Evolutionary conservation across 768 basidiomycete species (phyloP).

Genomic region (Suillus occidentalis): DNA sequence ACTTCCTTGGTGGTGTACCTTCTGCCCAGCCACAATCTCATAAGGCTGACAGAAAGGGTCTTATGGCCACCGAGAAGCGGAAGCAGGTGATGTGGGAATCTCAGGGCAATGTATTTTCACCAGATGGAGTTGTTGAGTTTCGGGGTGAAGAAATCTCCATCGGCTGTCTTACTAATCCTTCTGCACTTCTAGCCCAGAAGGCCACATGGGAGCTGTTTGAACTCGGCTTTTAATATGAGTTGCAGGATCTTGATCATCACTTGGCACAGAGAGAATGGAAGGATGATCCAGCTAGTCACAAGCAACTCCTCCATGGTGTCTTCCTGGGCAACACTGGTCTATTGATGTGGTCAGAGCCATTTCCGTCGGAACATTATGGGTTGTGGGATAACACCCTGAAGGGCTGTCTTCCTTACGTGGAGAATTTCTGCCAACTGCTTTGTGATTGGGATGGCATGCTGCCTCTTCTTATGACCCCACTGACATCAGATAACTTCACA

Average conservation of each 20-base stretch:
- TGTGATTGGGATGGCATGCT: background rate
- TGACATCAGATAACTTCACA: background rate
- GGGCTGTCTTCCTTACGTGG: constrained; percentile 1
- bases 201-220: constrained; percentile 24
- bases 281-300: background rate
- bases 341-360: constrained; percentile 3
- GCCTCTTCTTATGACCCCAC: background rate
- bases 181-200: background rate
- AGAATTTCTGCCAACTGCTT: constrained; percentile 3
- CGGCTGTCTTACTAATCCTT: background rate
- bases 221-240: constrained; percentile 21
- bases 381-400: background rate
- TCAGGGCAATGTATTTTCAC: background rate
- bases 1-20: constrained; percentile 5
- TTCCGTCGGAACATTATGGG: background rate
- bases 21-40: background rate
- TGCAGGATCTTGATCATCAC: constrained; percentile 15
- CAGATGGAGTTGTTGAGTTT: constrained; percentile 3
- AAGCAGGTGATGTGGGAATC: constrained; percentile 1
- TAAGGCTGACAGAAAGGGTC: background rate
- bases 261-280: background rate
- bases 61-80: background rate
- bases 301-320: constrained; percentile 1
- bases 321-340: constrained; percentile 8
- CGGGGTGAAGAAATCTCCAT: background rate